Evolutionary conservation across 1,139 yeast species (phyloP), one percentile per base, ranked within the genome.

Genomic region (Pichia terricola): DNA sequence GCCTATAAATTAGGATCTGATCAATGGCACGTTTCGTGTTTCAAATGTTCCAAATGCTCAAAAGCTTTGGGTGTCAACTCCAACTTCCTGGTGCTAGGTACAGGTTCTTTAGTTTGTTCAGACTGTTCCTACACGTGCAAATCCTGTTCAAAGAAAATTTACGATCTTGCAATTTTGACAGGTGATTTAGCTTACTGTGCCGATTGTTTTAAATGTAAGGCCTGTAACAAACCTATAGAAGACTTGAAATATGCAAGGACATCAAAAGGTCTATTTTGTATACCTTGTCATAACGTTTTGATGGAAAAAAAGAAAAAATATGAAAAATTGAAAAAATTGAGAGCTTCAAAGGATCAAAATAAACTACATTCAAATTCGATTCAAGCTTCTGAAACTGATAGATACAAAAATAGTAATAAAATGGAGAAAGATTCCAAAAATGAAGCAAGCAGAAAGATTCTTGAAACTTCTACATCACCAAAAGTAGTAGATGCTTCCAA

Each of bases 141-240:
- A 56, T 81, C 81, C 49, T 94, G 98, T 68, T 79, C 81, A 44
- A 84, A 85, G 60, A 86, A 88, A 62, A 91, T 91, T 51, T 95
- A 87, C 58, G 96, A 91, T 61, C 70, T 89, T 67, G 98, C 98
- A n/a, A 89, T 91, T 35, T 72, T 89, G 40, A 88, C 97, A 1
- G 96, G 96, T 26, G 94, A 83, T 55, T 94, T 86, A 59, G 96
- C 97, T 4, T 91, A 87, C 60, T 94, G 98, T 63, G 79, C 95
- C 5, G 73, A 75, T 42, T 91, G 98, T 65, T 91, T 91, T 66
- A 79, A 81, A 54, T 91, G 98, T 63, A 79, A 95, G 44, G 81
- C 87, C 52, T 91, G 98, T 67, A 84, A 84, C 59, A 78, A 77
- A 52, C 82, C 83, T 53, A 91, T 91, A 50, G 95, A 86, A 57